Conservation (phyloP, 2,329 filamentous ascomycete species). For the Fusarium anthophilum region DNA sequence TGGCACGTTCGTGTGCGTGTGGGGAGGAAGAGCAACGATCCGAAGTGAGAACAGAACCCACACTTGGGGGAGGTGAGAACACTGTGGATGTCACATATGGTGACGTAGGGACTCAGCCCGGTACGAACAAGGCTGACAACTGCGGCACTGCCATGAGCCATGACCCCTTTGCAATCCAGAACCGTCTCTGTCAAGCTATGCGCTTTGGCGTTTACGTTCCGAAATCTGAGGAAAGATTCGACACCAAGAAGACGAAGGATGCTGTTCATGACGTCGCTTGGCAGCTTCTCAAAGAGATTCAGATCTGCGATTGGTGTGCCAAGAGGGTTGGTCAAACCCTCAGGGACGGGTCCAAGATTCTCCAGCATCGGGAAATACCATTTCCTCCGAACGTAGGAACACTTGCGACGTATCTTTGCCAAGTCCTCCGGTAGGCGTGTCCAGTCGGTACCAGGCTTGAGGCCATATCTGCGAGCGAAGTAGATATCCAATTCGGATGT, state of each 20-base stretch:
- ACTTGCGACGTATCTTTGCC: not conserved
- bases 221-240: not conserved
- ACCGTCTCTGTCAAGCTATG: rapidly evolving
- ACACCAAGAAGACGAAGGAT: not conserved
- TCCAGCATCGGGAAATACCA: not conserved
- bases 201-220: rapidly evolving
- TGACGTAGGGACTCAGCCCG: rapidly evolving
- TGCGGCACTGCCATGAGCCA: rapidly evolving
- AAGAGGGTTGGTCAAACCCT: rapidly evolving
- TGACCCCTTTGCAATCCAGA: not conserved
- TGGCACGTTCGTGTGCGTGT: not conserved
- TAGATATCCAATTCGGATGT: too few species aligned
- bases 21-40: rapidly evolving
- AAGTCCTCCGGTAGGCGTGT: too few species aligned
- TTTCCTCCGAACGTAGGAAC: not conserved
- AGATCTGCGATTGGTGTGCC: not conserved
- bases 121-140: not conserved
- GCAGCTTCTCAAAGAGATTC: not conserved
- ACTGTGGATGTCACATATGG: rapidly evolving
- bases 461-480: too few species aligned
- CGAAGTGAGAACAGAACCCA: rapidly evolving
- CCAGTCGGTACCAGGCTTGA: too few species aligned
- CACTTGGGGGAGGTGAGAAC: rapidly evolving
- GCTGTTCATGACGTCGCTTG: not conserved
- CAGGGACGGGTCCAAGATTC: rapidly evolving